These are phyloP conservation scores for Candida sp. DNA, from an alignment of 1,139 yeast genomes.

Conservation along the genomic window DNA sequence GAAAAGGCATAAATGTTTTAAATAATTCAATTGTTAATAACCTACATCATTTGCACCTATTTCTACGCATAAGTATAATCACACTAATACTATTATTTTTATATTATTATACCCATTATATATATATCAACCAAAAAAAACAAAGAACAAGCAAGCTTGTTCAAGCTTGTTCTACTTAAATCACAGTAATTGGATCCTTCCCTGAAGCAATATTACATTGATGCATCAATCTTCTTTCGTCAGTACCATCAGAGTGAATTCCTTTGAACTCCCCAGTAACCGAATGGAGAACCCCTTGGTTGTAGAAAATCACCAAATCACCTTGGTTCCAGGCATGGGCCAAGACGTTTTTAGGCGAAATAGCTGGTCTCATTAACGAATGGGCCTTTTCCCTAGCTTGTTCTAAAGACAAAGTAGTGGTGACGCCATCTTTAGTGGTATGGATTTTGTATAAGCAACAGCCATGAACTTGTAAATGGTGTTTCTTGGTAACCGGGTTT, in stretches of 20 bases:
- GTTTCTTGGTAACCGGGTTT: conserved; percentile 81
- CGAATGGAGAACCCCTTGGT: conserved; percentile 87
- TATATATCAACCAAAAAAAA: no score
- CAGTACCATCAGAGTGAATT: conserved; percentile 41
- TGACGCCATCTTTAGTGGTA: conserved; percentile 54
- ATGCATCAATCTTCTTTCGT: conserved; percentile 83
- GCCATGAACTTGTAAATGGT: conserved; percentile 82
- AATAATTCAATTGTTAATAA: no score
- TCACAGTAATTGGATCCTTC: conserved; percentile 48
- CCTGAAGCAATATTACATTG: conserved; percentile 91
- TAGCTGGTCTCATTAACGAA: conserved; percentile 80
- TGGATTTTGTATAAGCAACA: conserved; percentile 73
- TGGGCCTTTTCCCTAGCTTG: conserved; percentile 73
- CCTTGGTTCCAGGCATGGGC: conserved; percentile 83
- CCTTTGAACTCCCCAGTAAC: conserved; percentile 82
- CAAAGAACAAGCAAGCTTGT: no score
- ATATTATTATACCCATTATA: no score
- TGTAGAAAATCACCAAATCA: conserved; percentile 79
- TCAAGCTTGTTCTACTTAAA: neutral
- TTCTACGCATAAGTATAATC: no score
- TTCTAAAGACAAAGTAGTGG: conserved; percentile 49
- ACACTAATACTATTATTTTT: no score
- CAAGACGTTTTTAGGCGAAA: conserved; percentile 66
- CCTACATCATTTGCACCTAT: no score
- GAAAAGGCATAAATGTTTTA: no score